Evolutionary conservation across 768 basidiomycete species (phyloP).

Genomic region (Calocybe gangraenosa): DNA sequence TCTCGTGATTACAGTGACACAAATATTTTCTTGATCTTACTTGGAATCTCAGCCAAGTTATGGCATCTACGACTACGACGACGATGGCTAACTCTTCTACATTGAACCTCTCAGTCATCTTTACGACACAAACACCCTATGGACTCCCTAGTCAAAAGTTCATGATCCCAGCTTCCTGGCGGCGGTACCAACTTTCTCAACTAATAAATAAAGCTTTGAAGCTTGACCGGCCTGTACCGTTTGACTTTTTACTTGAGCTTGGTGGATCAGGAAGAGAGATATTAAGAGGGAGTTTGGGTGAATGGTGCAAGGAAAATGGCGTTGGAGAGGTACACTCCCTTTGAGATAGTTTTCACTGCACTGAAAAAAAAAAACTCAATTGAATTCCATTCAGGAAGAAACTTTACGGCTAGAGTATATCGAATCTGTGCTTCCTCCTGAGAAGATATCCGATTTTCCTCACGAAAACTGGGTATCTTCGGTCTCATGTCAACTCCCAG

Average conservation of each 20-base stretch:
- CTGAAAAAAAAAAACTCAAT: not conserved
- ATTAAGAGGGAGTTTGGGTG: constrained; percentile 62
- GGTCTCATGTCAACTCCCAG: constrained; percentile 55
- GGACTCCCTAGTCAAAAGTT: constrained; percentile 84
- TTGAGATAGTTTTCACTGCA: not conserved
- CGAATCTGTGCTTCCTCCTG: constrained; percentile 82
- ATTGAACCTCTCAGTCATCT: constrained; percentile 55
- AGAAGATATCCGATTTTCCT: constrained; percentile 72
- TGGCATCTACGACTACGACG: too few relatives aligned
- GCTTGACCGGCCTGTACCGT: constrained; percentile 72
- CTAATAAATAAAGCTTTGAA: constrained; percentile 92
- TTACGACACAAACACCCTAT: constrained; percentile 71
- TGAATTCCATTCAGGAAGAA: constrained; percentile 58
- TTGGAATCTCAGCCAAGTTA: too few relatives aligned
- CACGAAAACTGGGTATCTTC: constrained; percentile 96
- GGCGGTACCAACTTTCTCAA: constrained; percentile 94
- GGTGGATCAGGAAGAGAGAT: constrained; percentile 56
- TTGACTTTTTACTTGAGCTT: constrained; percentile 75
- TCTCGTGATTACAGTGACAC: too few relatives aligned
- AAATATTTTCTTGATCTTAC: too few relatives aligned
- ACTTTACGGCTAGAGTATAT: constrained; percentile 92
- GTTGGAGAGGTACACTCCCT: constrained; percentile 57
- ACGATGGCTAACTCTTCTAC: constrained; percentile 12
- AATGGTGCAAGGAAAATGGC: constrained; percentile 70
- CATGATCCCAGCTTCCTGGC: constrained; percentile 88